Conservation (phyloP, 1,284 basidiomycete species). For the Rhodotorula sp. region DNA sequence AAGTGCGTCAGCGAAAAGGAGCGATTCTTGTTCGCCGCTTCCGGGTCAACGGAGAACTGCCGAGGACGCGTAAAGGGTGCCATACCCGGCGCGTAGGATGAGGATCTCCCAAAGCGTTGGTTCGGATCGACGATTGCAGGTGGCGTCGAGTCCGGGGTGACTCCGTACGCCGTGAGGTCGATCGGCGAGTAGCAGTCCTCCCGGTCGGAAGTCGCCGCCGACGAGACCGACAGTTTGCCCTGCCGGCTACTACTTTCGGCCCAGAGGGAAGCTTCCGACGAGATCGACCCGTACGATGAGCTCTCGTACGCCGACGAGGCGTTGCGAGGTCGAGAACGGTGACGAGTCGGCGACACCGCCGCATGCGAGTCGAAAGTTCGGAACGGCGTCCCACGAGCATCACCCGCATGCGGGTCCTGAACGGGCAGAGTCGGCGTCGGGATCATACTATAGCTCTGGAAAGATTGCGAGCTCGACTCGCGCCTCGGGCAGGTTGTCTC, state of each 20-base stretch:
- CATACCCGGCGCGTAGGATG: constrained; percentile 6
- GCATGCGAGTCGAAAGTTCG: constrained; percentile 1
- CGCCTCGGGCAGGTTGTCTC: neutral
- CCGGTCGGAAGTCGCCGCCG: neutral
- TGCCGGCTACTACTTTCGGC: neutral
- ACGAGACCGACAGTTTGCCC: constrained; percentile 16
- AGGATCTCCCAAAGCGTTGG: neutral
- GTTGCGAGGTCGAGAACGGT: constrained; percentile 8
- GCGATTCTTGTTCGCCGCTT: constrained; percentile 9
- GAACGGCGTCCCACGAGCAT: neutral
- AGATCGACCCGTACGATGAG: constrained; percentile 23
- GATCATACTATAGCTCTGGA: constrained; percentile 28
- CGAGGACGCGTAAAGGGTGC: constrained; percentile 1
- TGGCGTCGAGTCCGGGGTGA: neutral
- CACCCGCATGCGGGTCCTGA: neutral
- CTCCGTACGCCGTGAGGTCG: constrained; percentile 20
- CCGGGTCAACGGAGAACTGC: constrained; percentile 28
- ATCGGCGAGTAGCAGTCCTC: neutral
- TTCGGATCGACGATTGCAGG: neutral
- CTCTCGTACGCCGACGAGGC: constrained; percentile 1
- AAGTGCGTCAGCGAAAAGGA: constrained; percentile 1
- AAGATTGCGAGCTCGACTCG: constrained; percentile 8
- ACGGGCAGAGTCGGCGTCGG: neutral
- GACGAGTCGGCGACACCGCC: neutral
- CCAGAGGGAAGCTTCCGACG: constrained; percentile 15